Evolutionary conservation across 176 grass and related monocot species (phyloP).

Genomic region (Triticum turgidum): DNA sequence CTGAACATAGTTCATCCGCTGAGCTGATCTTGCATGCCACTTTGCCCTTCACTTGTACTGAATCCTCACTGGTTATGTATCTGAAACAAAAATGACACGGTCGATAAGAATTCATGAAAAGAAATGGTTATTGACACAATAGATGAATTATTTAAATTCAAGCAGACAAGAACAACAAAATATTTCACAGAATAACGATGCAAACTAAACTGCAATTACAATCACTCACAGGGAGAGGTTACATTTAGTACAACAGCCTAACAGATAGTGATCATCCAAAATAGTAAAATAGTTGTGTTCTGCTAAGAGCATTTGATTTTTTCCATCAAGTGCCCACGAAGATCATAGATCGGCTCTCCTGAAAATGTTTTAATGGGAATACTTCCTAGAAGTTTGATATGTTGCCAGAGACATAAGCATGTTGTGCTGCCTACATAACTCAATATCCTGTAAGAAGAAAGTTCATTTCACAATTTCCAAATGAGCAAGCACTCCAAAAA

Average conservation of each 20-base stretch:
- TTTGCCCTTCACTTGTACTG: slow-evolving; percentile 78
- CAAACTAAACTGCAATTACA: neutral
- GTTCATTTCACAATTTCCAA: slow-evolving; percentile 1
- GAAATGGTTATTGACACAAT: neutral
- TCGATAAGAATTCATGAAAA: neutral
- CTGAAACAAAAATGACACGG: slow-evolving; percentile 23
- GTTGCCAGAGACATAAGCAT: too few species aligned
- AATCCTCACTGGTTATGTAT: slow-evolving; percentile 54
- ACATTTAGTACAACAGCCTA: too few species aligned
- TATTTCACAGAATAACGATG: neutral
- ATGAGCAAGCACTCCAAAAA: neutral
- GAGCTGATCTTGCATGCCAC: slow-evolving; percentile 75
- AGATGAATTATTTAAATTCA: neutral
- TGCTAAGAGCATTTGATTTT: too few species aligned
- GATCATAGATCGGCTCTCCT: too few species aligned
- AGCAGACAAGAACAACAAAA: neutral
- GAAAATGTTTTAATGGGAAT: too few species aligned
- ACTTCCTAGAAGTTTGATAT: too few species aligned
- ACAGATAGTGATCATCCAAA: too few species aligned
- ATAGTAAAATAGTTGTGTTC: too few species aligned
- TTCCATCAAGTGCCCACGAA: too few species aligned
- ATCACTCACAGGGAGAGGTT: too few species aligned
- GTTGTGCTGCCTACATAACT: neutral
- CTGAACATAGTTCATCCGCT: slow-evolving; percentile 85
- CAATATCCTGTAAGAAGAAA: neutral